phyloP scores from a whole-genome alignment of 106 monocot species.

The Allium sativum region DNA sequence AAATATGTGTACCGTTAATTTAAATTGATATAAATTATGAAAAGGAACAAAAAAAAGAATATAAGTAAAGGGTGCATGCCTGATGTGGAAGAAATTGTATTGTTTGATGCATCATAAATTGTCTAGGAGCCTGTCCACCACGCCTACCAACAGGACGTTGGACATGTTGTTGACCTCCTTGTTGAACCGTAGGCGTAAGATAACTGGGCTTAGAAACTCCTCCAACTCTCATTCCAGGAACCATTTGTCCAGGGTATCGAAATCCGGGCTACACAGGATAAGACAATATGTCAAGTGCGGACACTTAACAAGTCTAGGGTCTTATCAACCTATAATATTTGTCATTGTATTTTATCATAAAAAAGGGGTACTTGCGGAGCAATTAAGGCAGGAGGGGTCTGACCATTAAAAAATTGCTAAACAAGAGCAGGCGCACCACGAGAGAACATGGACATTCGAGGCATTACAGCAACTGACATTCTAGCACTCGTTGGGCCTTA shows the following conservation, averaged over 20 bases:
- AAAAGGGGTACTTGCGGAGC: conserved; percentile 57
- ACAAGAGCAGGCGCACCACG: conserved; percentile 66
- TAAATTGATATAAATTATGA: neutral
- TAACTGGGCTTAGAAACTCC: conserved; percentile 65
- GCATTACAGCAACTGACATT: conserved; percentile 38
- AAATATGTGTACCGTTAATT: neutral
- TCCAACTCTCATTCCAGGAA: conserved; percentile 80
- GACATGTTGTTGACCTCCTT: conserved; percentile 47
- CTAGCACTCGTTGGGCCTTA: conserved; percentile 71
- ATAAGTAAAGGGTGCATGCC: conserved; percentile 16
- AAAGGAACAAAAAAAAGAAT: neutral
- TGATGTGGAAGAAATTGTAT: conserved; percentile 59
- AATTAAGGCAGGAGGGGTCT: conserved; percentile 66
- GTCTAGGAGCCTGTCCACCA: conserved; percentile 47
- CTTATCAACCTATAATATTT: conserved; percentile 2
- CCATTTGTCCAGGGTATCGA: conserved; percentile 68
- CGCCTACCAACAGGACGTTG: conserved; percentile 49
- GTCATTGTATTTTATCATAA: neutral
- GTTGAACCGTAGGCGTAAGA: conserved; percentile 58
- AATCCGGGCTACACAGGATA: conserved; percentile 16
- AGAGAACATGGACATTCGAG: conserved; percentile 74
- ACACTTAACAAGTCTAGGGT: neutral
- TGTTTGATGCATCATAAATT: conserved; percentile 34
- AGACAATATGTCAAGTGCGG: no score
- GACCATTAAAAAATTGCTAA: conserved; percentile 83